Evolutionary conservation across 129 eudicot species (phyloP).

Genomic region (Pittosporum tobira): DNA sequence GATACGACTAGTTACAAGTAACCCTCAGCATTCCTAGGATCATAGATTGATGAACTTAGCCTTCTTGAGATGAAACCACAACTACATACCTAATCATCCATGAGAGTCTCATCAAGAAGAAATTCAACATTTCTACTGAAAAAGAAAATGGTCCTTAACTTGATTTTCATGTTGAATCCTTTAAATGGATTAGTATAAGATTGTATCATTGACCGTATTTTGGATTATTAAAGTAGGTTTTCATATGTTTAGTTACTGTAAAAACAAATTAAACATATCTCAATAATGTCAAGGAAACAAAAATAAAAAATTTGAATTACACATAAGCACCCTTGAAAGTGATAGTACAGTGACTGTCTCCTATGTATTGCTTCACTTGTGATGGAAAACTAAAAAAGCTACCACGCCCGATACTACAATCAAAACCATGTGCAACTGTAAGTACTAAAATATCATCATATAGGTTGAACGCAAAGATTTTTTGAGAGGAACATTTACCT

Average conservation of each 20-base stretch:
- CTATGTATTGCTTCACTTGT: not conserved
- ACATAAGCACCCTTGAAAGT: not conserved
- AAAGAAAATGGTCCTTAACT: too few species aligned
- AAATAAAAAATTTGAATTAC: not conserved
- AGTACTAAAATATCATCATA: not conserved
- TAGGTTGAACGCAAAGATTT: not conserved
- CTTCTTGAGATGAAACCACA: not conserved
- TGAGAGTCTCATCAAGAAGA: too few species aligned
- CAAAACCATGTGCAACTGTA: not conserved
- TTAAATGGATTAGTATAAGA: too few species aligned
- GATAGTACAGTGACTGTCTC: not conserved
- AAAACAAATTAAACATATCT: not conserved
- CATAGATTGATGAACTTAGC: not conserved
- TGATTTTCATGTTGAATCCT: too few species aligned
- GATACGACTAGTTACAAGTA: not conserved
- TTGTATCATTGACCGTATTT: too few species aligned
- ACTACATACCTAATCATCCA: not conserved
- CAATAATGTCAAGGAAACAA: not conserved
- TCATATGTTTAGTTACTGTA: too few species aligned
- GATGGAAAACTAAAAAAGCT: not conserved
- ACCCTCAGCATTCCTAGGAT: not conserved
- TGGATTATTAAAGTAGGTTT: too few species aligned
- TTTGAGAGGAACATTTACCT: constrained; percentile 25
- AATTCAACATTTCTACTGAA: too few species aligned
- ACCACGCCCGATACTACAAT: not conserved